Base-by-base conservation (phyloP, 108 stramenopile genomes). In the Discostella stelligeroides region DNA sequence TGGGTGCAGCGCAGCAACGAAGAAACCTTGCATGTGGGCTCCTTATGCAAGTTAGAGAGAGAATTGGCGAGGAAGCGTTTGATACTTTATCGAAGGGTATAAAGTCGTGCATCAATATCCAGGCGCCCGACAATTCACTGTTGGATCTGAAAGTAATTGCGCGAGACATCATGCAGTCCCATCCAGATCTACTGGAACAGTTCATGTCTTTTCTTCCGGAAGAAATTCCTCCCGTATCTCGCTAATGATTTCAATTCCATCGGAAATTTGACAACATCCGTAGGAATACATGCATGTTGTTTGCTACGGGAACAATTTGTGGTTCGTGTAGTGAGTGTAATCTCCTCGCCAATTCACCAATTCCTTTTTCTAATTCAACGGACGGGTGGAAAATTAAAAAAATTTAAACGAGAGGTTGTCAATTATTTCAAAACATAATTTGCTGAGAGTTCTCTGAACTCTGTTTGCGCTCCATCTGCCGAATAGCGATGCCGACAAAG, bases 131-230 rank as follows among this genome's bases (percentile, higher is more conserved):
- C n/a, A 21, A 41, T 12, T 74, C 82, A 11, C 47, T 86, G 21
- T 11, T 18, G 10, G 76, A 87, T 9, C 47, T 88, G 11, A 84
- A 80, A 37, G 71, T 73, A 18, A 37, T 48, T 13, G 64, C 81
- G n/a, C 50, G 67, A 1, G 73, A 66, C 17, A 68, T 88, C 50
- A 65, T 93, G 70, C 63, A 86, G 49, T 68, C 80, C 5, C 81
- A 87, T 56, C 81, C 85, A 17, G 56, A 79, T 23, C 70, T 93
- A 38, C 73, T 88, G 34, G 49, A 68, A 7, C 51, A 72, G 12
- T 82, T 89, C 57, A 43, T 86, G 18, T 77, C 74, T 0, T 91
- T 89, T 58, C 69, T 93, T 18, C 92, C 92, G 12, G 64, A 80
- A 51, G 67, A 83, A 48, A 61, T 79, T 21, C 60, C n/a, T n/a